Base-by-base conservation (phyloP, 345 rosid species). In the Rhodamnia argentea region DNA sequence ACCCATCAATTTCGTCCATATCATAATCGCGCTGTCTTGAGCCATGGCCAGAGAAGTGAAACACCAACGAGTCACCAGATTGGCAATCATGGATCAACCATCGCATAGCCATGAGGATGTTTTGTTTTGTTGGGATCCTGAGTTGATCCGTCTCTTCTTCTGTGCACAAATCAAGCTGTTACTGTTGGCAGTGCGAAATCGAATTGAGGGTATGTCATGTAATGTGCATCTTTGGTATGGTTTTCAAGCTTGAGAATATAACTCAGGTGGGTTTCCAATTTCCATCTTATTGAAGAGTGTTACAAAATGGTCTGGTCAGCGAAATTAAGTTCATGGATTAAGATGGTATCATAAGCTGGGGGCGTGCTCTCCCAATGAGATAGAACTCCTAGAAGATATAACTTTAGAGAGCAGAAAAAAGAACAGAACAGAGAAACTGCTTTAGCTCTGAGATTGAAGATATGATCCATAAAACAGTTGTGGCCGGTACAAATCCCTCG, bases 21-120 rank as follows among this genome's bases (percentile, higher is more conserved):
- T 89, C 87, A 84, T 64, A 85, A 85, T 96, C 95, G 2, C 51
- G 83, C 59, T 94, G 94, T 87, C 87, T 87, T 26, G 93, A 82
- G 15, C 99, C 98, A 85, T 95, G 99, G 27, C 99, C 98, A 0
- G 99, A 96, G 92, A 86, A 96, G 89, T 94, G 93, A 83, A 95
- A 94, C 91, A 96, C 93, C 58, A 95, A 89, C 2, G 98, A 95
- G 92, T 96, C 98, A 32, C 95, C 95, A 11, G 96, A 70, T 84
- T 89, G 89, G 86, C 93, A 93, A 24, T 95, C 98, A 22, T 92
- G 92, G 16, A 95, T 94, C 40, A 96, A 90, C 99, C 98, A 96
- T 85, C 86, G 85, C 89, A 95, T 76, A 0, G 96, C 98, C 85
- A 24, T 55, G 85, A 95, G 89, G 16, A 96, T 94, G 91, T 96